Base-by-base conservation (phyloP, 2,329 filamentous ascomycete genomes). In the Elsinoe ampelina region DNA sequence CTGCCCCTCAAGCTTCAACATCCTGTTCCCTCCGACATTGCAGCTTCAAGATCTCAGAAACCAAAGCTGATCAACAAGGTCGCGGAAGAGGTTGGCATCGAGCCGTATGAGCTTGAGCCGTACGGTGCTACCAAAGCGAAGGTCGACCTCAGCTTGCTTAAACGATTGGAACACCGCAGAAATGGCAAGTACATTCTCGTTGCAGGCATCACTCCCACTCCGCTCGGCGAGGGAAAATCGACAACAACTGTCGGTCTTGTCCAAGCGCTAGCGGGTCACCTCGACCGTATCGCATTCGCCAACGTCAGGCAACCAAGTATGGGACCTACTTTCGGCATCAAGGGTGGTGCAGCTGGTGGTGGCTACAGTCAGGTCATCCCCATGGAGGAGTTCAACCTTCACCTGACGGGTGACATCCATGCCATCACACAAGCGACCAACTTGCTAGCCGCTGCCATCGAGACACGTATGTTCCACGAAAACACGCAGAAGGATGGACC, bases 381-480 rank as follows among this genome's bases (percentile, higher is more conserved):
- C 58, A 98, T 98, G 93, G 93, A 98, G 66, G 93, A 98, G 72
- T 98, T 98, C 78, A 98, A 98, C 74, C 77, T 98, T 68, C 93
- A 98, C 72, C 76, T 98, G 66, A 98, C 93, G 57, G 93, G 93
- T 66, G 93, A 98, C 70, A 97, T 98, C 58, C 93, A 98, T 71
- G 93, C 93, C 62, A 93, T 98, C 67, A 90, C 90, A 55, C 92
- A 92, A 26, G 93, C 93, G 36, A 98, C 97, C 80, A 98, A 98
- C 74, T 79, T 98, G 58, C 81, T 98, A 42, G 92, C 93, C 43
- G 93, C 93, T 56, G 93, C 93, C 35, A 95, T 98, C 61, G 93
- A 98, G 70, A 97, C 93, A 1, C 86, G 93, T 65, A 97, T 98
- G 75, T 98, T 96, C 79, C 93, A 98, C 70, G 93, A 98, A 74